phyloP scores from a whole-genome alignment of 164 flowering plant genomes.

The Sextonia rubra region DNA sequence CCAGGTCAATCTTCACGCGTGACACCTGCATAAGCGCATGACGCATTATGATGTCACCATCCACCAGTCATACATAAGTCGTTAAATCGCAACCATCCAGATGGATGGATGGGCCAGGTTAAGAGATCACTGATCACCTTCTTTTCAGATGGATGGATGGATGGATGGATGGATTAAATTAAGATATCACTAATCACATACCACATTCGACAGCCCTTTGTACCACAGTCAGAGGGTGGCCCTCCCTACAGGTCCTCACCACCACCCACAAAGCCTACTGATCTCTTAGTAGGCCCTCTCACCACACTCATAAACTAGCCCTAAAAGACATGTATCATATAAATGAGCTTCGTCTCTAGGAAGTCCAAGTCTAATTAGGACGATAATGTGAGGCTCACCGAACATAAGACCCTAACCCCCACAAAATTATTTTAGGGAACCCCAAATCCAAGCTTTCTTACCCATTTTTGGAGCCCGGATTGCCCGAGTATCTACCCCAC shows the following conservation, averaged over 20 bases:
- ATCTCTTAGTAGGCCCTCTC: background rate
- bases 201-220: background rate
- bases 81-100: background rate
- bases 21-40: slow-evolving; percentile 22
- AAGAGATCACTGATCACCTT: background rate
- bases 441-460: slow-evolving; percentile 10
- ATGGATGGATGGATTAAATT: slow-evolving; percentile 7
- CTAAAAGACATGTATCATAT: background rate
- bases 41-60: slow-evolving; percentile 12
- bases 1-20: slow-evolving; percentile 18
- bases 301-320: background rate
- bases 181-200: background rate
- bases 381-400: background rate
- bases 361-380: slow-evolving; percentile 1
- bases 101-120: slow-evolving; percentile 4
- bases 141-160: background rate
- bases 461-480: background rate
- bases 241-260: background rate
- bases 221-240: background rate
- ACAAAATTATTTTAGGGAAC: slow-evolving; percentile 1
- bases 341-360: slow-evolving; percentile 11
- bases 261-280: background rate
- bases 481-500: too few species aligned
- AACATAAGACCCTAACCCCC: slow-evolving; percentile 1
- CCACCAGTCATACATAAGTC: slow-evolving; percentile 10